Conservation (phyloP, 805 yeast species). For the Saturnispora mendoncae region DNA sequence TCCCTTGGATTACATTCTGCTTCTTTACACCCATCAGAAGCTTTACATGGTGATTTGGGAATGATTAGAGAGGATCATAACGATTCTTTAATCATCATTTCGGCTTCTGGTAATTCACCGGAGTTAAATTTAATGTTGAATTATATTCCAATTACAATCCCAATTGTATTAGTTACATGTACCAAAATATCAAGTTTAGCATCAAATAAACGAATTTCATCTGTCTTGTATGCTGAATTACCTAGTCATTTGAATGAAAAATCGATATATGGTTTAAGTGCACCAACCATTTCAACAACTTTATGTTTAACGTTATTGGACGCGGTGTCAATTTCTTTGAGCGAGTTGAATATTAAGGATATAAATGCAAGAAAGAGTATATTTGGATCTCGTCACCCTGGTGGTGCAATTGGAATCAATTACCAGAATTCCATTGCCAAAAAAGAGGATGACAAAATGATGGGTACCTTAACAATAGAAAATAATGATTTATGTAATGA, state of each 20-base stretch:
- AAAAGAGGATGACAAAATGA: neutral
- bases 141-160: slow-evolving; percentile 45
- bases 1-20: slow-evolving; percentile 67
- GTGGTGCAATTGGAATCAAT: slow-evolving; percentile 76
- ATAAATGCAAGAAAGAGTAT: slow-evolving; percentile 39
- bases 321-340: slow-evolving; percentile 64
- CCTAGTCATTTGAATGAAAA: slow-evolving; percentile 52
- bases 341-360: slow-evolving; percentile 58
- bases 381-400: slow-evolving; percentile 77
- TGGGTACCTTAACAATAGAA: no score
- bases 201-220: slow-evolving; percentile 37
- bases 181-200: slow-evolving; percentile 48
- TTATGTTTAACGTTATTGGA: slow-evolving; percentile 69
- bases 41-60: slow-evolving; percentile 87
- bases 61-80: slow-evolving; percentile 44
- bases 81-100: slow-evolving; percentile 55
- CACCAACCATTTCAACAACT: slow-evolving; percentile 82
- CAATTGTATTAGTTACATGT: slow-evolving; percentile 58
- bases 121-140: slow-evolving; percentile 54
- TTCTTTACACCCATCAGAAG: slow-evolving; percentile 74
- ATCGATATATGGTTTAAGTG: slow-evolving; percentile 66
- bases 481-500: no score
- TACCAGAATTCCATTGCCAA: slow-evolving; percentile 5
- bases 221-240: slow-evolving; percentile 53
- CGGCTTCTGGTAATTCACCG: slow-evolving; percentile 78